These are phyloP conservation scores for Gamsiella multidivaricata DNA, from an alignment of 192 early-diverging fungal genomes.

Conservation along the genomic window DNA sequence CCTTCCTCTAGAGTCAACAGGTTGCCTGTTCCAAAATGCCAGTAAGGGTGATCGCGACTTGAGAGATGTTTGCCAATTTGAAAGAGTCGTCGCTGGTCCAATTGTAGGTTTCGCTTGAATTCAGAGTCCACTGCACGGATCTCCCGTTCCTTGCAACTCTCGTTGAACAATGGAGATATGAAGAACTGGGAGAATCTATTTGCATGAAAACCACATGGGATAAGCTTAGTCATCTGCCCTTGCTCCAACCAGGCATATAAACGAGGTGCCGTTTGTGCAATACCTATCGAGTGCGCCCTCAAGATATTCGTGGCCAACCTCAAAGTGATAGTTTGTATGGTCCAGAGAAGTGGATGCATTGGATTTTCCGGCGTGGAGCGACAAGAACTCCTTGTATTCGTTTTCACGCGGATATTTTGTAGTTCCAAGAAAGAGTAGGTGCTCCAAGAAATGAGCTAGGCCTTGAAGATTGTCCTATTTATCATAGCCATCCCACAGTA, in stretches of 20 bases:
- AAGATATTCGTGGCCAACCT: constrained; percentile 60
- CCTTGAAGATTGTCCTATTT: constrained; percentile 65
- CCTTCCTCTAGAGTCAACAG: constrained; percentile 76
- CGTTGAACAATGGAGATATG: constrained; percentile 84
- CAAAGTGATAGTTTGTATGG: constrained; percentile 65
- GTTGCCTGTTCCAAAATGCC: constrained; percentile 90
- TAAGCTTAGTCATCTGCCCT: no score
- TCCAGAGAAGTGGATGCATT: constrained; percentile 64
- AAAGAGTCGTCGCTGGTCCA: constrained; percentile 82
- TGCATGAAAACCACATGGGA: no score
- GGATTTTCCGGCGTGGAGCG: constrained; percentile 60
- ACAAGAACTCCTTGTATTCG: constrained; percentile 63
- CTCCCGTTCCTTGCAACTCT: constrained; percentile 89
- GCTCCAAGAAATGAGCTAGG: constrained; percentile 78
- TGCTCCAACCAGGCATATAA: no score
- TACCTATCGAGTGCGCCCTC: constrained; percentile 67
- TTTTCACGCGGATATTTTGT: constrained; percentile 76
- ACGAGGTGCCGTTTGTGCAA: no score
- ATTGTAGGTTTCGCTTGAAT: constrained; percentile 90
- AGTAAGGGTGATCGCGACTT: constrained; percentile 78
- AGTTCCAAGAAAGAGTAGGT: constrained; percentile 75
- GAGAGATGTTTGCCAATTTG: constrained; percentile 83
- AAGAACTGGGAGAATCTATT: constrained; percentile 87
- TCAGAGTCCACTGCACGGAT: constrained; percentile 94
- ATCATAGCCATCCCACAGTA: no score